A percentile compares a stretch with the other conserved stretches of the same genome.
Conservation (phyloP, 257 asterid genomes). For the Verbascum thapsus region DNA sequence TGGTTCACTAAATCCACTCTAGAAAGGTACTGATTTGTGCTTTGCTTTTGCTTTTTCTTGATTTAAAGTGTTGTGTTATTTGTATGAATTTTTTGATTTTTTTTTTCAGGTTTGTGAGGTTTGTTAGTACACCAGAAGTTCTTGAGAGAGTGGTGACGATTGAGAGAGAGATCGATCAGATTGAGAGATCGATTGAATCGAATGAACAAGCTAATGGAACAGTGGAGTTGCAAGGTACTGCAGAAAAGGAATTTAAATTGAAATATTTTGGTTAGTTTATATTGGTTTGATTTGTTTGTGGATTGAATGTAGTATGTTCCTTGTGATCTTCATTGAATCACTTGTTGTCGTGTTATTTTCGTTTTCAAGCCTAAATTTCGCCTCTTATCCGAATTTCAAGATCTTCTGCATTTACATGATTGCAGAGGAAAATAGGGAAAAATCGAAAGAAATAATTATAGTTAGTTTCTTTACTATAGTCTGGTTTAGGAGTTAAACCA, state of each 20-base stretch:
- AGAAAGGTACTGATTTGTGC: conserved; percentile 49
- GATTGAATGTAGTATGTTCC: not conserved
- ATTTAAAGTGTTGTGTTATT: not conserved
- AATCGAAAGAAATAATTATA: not conserved
- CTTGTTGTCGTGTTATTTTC: conserved; percentile 1
- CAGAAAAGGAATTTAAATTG: not conserved
- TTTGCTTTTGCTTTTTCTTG: conserved; percentile 6
- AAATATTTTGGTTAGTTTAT: conserved; percentile 3
- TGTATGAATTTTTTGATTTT: not conserved
- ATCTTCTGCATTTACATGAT: not conserved
- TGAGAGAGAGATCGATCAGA: conserved; percentile 72
- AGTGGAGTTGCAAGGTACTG: conserved; percentile 50
- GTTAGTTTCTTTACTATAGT: not conserved
- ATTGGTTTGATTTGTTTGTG: not conserved
- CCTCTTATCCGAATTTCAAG: not conserved
- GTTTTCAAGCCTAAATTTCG: not conserved
- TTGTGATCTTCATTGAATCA: conserved; percentile 12
- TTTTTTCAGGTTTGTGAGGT: conserved; percentile 69
- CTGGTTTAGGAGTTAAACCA: not conserved
- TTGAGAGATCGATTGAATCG: conserved; percentile 60
- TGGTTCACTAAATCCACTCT: conserved; percentile 84
- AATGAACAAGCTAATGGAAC: conserved; percentile 48
- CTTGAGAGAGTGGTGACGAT: conserved; percentile 78
- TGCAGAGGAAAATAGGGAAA: not conserved
- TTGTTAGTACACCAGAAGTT: conserved; percentile 79